Evolutionary conservation across 495 filamentous ascomycete species (phyloP).

Genomic region (Penicillium daleae): DNA sequence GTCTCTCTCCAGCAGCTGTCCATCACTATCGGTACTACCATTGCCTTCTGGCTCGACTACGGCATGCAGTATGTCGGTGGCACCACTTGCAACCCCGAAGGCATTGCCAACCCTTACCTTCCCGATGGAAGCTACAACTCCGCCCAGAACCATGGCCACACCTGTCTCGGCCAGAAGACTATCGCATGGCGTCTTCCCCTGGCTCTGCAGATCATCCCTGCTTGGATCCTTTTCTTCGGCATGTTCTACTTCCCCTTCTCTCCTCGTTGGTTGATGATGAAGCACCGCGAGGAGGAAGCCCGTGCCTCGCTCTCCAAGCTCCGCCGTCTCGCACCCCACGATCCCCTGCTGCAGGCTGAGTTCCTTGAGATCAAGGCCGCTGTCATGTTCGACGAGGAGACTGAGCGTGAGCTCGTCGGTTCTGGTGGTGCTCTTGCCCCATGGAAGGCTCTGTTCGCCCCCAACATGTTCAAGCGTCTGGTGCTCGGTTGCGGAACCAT

Average conservation of each 20-base stretch:
- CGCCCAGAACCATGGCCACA: conserved; percentile 67
- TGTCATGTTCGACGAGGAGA: conserved; percentile 63
- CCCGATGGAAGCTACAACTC: conserved; percentile 34
- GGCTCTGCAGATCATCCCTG: conserved; percentile 57
- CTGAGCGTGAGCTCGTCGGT: conserved; percentile 54
- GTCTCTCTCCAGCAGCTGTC: conserved; percentile 79
- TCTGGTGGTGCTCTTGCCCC: conserved; percentile 59
- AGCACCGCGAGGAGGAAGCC: conserved; percentile 79
- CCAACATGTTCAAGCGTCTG: conserved; percentile 66
- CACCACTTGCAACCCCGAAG: conserved; percentile 57
- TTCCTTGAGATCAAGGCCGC: conserved; percentile 66
- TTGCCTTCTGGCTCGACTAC: conserved; percentile 77
- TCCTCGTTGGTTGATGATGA: conserved; percentile 76
- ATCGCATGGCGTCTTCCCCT: conserved; percentile 50
- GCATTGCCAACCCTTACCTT: conserved; percentile 34
- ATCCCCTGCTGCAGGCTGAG: conserved; percentile 66
- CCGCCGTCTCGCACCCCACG: conserved; percentile 63
- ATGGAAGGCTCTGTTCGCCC: conserved; percentile 54
- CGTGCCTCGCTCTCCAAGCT: conserved; percentile 64
- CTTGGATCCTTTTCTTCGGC: conserved; percentile 67
- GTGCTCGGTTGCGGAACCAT: conserved; percentile 52
- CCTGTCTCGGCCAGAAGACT: conserved; percentile 49
- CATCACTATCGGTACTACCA: conserved; percentile 71
- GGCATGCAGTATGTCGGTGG: conserved; percentile 66
- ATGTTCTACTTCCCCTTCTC: conserved; percentile 77